Evolutionary conservation across 495 filamentous ascomycete genomes (phyloP), one percentile per base, ranked within the genome.

Genomic region (Aspergillus egyptiacus): DNA sequence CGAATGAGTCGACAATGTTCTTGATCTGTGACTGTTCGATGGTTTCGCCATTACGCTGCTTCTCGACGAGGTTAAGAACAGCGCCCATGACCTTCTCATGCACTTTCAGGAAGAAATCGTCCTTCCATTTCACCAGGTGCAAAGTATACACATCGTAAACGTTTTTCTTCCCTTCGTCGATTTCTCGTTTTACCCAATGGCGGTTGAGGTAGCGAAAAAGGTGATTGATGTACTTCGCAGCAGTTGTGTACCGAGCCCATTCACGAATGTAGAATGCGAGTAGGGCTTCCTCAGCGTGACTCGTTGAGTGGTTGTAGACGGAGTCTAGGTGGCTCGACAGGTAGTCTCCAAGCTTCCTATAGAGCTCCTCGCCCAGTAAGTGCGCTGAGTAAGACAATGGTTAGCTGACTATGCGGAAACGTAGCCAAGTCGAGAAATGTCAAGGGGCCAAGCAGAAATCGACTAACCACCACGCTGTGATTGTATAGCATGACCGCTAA

Each of bases 121-220:
- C 78, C 56, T 86, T 87, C 93, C 93, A 99, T 55, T 87, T 86
- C 30, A 96, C 95, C 27, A 99, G 74, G 61, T 97, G 93, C 17
- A 97, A 69, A 1, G 91, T 99, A 65, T 99, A 97, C 37, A 99
- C 90, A 66, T 99, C 93, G 68, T 91, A 96, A 5, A 96, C 85
- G 57, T 91, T 85, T 74, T 99, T 99, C 67, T 99, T 99, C 19
- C 94, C 94, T 64, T 99, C 93, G 55, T 99, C 93, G 67, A 99
- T 95, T 71, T 99, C 93, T 18, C 93, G 80, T 75, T 95, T 97
- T 14, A 99, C 94, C 93, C 93, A 99, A 68, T 99, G 93, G 34
- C 93, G 80, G 61, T 97, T 99, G 15, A 99, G 85, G 63, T 99
- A 99, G 32, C 84, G 77, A 77, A 99, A 99, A 2, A 97, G 70